phyloP scores from a whole-genome alignment of 2,329 filamentous ascomycete species.

The Pseudopyricularia javanii region DNA sequence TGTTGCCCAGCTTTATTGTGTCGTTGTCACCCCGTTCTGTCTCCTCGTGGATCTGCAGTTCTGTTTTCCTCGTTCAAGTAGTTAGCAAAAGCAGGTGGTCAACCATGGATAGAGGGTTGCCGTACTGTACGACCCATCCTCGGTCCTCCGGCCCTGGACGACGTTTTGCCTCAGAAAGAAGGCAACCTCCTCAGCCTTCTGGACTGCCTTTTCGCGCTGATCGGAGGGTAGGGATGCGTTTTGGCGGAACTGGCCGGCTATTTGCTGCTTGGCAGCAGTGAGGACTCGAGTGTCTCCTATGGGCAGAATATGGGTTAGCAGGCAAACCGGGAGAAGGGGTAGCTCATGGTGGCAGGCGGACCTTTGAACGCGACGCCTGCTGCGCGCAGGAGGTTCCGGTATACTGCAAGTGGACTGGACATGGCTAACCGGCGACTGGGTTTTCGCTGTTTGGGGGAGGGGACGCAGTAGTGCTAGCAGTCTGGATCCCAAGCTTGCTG shows the following conservation, averaged over 20 bases:
- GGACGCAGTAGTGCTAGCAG: no score
- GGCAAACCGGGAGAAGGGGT: not conserved
- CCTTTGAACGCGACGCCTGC: slow-evolving; percentile 1
- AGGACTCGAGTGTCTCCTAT: slow-evolving; percentile 61
- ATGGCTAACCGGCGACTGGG: not conserved
- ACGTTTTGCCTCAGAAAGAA: slow-evolving; percentile 70
- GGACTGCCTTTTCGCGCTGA: slow-evolving; percentile 51
- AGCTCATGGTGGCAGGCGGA: not conserved
- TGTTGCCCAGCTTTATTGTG: slow-evolving; percentile 57
- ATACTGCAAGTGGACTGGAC: not conserved
- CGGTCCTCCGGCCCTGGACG: slow-evolving; percentile 61
- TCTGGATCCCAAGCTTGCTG: no score
- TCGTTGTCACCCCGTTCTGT: slow-evolving; percentile 93
- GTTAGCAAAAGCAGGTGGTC: not conserved
- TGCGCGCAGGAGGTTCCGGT: slow-evolving; percentile 1
- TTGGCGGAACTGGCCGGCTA: slow-evolving; percentile 60
- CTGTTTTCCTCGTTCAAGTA: slow-evolving; percentile 29
- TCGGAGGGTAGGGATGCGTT: slow-evolving; percentile 47
- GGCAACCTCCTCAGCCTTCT: slow-evolving; percentile 74
- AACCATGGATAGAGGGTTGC: not conserved
- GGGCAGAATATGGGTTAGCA: not conserved
- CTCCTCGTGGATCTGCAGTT: slow-evolving; percentile 76
- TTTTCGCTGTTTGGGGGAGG: not conserved
- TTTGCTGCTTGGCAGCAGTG: slow-evolving; percentile 57
- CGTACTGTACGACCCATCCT: slow-evolving; percentile 48